Evolutionary conservation across 2,329 filamentous ascomycete species (phyloP).

Genomic region (Colletotrichum graminicola): DNA sequence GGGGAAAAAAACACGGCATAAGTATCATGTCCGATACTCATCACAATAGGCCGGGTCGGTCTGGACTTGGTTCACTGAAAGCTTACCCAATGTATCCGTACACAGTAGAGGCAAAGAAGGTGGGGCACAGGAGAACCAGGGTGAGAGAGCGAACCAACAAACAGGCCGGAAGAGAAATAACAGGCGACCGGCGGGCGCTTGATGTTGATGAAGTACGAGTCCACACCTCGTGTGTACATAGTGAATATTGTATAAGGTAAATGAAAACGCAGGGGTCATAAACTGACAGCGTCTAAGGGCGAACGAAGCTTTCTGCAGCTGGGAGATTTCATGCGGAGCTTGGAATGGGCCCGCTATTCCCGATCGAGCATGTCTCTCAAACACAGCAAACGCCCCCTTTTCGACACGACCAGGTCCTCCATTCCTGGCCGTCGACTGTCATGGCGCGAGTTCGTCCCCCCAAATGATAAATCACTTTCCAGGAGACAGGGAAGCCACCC

Average conservation of each 20-base stretch:
- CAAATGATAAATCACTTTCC: neutral
- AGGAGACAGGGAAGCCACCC: neutral
- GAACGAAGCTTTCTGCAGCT: slow-evolving; percentile 29
- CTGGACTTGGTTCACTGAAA: slow-evolving; percentile 8
- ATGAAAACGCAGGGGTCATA: slow-evolving; percentile 33
- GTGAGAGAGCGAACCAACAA: slow-evolving; percentile 16
- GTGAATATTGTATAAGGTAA: slow-evolving; percentile 30
- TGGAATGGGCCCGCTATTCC: slow-evolving; percentile 29
- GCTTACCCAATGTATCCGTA: too few species aligned
- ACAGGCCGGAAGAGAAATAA: slow-evolving; percentile 20
- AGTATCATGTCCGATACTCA: too few species aligned
- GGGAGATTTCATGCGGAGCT: slow-evolving; percentile 40
- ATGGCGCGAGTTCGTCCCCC: neutral
- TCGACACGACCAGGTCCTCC: slow-evolving; percentile 32
- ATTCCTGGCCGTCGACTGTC: neutral
- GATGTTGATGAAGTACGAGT: slow-evolving; percentile 27
- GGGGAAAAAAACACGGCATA: too few species aligned
- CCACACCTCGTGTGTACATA: slow-evolving; percentile 38
- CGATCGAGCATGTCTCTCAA: slow-evolving; percentile 20
- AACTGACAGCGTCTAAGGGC: neutral
- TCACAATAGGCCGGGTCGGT: neutral
- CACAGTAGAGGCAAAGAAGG: neutral
- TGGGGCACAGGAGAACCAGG: slow-evolving; percentile 1
- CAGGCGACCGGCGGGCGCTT: slow-evolving; percentile 30
- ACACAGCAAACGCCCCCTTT: slow-evolving; percentile 33